These are phyloP conservation scores for Caryopteris hybrid DNA, from an alignment of 305 asterid species.

Conservation along the genomic window DNA sequence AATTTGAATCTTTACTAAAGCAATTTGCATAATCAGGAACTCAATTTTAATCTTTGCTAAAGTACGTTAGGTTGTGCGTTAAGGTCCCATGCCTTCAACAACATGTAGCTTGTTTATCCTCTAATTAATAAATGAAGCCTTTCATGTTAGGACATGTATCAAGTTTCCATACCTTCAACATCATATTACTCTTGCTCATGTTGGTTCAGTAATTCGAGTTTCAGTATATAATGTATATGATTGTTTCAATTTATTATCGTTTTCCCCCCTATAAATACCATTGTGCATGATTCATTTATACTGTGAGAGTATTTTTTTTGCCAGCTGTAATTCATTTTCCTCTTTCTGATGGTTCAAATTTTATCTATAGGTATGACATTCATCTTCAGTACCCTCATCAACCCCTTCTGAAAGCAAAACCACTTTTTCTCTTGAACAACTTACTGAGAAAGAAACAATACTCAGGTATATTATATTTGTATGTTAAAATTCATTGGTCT, in stretches of 20 bases:
- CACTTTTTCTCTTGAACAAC: conserved; percentile 78
- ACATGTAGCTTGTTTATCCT: neutral
- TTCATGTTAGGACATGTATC: neutral
- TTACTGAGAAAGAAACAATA: conserved; percentile 77
- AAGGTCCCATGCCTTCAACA: no score
- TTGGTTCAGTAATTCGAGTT: conserved; percentile 5
- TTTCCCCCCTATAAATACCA: neutral
- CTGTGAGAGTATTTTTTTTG: neutral
- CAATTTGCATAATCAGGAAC: no score
- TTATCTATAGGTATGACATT: conserved; percentile 47
- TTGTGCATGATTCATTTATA: neutral
- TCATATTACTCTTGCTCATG: neutral
- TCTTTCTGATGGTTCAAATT: conserved; percentile 25
- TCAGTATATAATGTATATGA: neutral
- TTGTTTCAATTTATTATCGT: no score
- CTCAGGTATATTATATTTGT: conserved; percentile 50
- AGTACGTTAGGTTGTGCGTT: no score
- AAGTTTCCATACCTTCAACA: conserved; percentile 8
- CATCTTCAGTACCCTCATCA: conserved; percentile 70
- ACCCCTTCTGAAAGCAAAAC: conserved; percentile 89
- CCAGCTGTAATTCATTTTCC: conserved; percentile 13
- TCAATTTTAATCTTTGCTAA: no score
- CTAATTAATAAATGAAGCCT: neutral
- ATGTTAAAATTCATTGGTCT: neutral
- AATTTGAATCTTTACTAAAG: no score